Conservation (phyloP, 2,329 filamentous ascomycete genomes). For the Cladophialophora yegresii region DNA sequence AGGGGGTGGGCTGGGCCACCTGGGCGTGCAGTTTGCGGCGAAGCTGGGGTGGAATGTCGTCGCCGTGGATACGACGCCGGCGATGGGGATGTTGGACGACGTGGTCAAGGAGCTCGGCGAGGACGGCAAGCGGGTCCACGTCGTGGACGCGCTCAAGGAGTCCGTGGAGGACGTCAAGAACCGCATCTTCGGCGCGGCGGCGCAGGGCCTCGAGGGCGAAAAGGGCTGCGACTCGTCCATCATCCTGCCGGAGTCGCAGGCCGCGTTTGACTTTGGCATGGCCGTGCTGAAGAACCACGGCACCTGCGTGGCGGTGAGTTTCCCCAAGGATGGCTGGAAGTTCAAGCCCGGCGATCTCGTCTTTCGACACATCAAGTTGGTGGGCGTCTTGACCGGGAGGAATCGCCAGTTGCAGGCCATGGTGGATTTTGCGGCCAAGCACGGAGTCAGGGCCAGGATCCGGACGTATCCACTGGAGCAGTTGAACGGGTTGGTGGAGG, state of each 20-base stretch:
- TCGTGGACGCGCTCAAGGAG: slow-evolving; percentile 46
- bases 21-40: slow-evolving; percentile 41
- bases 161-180: slow-evolving; percentile 40
- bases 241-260: slow-evolving; percentile 52
- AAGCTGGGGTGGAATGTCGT: slow-evolving; percentile 43
- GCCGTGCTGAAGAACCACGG: slow-evolving; percentile 49
- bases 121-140: slow-evolving; percentile 34
- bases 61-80: slow-evolving; percentile 41
- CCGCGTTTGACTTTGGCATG: slow-evolving; percentile 52
- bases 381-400: slow-evolving; percentile 33
- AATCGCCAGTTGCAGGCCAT: slow-evolving; percentile 34
- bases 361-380: slow-evolving; percentile 36
- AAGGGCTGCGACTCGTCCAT: slow-evolving; percentile 53
- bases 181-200: slow-evolving; percentile 34
- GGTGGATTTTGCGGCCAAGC: slow-evolving; percentile 32
- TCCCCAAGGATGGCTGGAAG: slow-evolving; percentile 43
- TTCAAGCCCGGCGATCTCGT: slow-evolving; percentile 36
- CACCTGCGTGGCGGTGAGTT: slow-evolving; percentile 51
- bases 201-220: slow-evolving; percentile 37
- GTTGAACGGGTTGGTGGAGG: slow-evolving; percentile 38
- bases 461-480: slow-evolving; percentile 31
- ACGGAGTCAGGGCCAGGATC: slow-evolving; percentile 29
- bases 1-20: slow-evolving; percentile 41
- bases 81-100: slow-evolving; percentile 37
- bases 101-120: slow-evolving; percentile 31